Conservation (phyloP, 768 basidiomycete genomes). For the Calocybe cyanea region DNA sequence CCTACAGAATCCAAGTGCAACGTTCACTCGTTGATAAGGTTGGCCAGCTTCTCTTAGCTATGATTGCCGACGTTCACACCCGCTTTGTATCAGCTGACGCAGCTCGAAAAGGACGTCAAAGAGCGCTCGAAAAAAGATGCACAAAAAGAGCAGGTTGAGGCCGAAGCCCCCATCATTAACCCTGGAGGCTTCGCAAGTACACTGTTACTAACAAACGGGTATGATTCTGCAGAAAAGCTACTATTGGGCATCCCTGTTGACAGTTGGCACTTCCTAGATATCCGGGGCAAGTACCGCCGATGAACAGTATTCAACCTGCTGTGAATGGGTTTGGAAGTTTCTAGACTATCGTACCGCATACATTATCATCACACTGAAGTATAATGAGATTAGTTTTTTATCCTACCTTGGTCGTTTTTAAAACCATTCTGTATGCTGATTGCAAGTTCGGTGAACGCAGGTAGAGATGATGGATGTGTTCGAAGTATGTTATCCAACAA, state of each 20-base stretch:
- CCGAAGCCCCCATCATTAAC: conserved; percentile 85
- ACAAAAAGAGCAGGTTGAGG: conserved; percentile 86
- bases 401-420: background rate
- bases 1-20: conserved; percentile 87
- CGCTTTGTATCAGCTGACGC: conserved; percentile 47
- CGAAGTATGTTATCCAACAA: background rate
- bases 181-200: conserved; percentile 63
- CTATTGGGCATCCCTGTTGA: conserved; percentile 1
- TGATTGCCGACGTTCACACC: background rate
- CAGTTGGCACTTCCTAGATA: conserved; percentile 34
- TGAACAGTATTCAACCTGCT: conserved; percentile 69
- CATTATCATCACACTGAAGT: conserved; percentile 22
- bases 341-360: conserved; percentile 17
- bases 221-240: conserved; percentile 28
- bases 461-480: no score
- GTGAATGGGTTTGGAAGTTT: conserved; percentile 63
- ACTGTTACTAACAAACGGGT: conserved; percentile 73
- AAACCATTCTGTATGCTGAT: background rate
- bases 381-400: conserved; percentile 18
- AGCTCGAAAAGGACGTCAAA: conserved; percentile 85
- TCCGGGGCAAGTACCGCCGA: conserved; percentile 61
- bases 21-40: conserved; percentile 78
- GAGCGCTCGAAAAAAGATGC: conserved; percentile 84
- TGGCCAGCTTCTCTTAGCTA: conserved; percentile 4
- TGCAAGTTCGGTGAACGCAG: no score